Evolutionary conservation across 805 yeast species (phyloP).

Genomic region (Candida dajiaensis): DNA sequence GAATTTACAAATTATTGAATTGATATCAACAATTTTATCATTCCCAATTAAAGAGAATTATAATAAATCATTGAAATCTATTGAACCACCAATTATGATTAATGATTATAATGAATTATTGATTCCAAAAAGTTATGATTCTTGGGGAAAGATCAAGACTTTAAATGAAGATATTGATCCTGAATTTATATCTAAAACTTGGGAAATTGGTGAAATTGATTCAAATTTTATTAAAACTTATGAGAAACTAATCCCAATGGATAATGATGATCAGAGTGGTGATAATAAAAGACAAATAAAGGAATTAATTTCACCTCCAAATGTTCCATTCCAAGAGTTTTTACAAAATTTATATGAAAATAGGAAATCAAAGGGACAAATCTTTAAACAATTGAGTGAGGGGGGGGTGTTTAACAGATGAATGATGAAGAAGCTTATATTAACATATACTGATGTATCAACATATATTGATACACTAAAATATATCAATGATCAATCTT

Average conservation of each 20-base stretch:
- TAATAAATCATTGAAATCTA: too few relatives aligned
- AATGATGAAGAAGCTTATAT: too few relatives aligned
- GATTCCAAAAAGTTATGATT: slow-evolving; percentile 47
- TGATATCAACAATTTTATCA: slow-evolving; percentile 6
- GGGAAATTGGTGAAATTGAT: slow-evolving; percentile 21
- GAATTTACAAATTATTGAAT: background rate
- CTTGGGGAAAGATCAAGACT: slow-evolving; percentile 42
- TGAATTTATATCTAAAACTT: slow-evolving; percentile 14
- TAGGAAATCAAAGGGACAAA: background rate
- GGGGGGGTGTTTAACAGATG: too few relatives aligned
- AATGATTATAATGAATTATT: too few relatives aligned
- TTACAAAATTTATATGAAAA: slow-evolving; percentile 2
- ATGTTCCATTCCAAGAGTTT: slow-evolving; percentile 3
- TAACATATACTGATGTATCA: too few relatives aligned
- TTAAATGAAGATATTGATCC: slow-evolving; percentile 30
- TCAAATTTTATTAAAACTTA: slow-evolving; percentile 11
- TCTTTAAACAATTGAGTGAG: background rate
- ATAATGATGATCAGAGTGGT: too few relatives aligned
- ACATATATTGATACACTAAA: too few relatives aligned
- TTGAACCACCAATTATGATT: too few relatives aligned
- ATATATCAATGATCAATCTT: slow-evolving; percentile 50
- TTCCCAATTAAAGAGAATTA: slow-evolving; percentile 17
- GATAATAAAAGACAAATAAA: too few relatives aligned
- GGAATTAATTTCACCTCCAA: background rate
- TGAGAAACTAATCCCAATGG: slow-evolving; percentile 19